These are phyloP conservation scores for Aspergillus olivimuriae DNA, from an alignment of 495 filamentous ascomycete genomes.

Conservation along the genomic window DNA sequence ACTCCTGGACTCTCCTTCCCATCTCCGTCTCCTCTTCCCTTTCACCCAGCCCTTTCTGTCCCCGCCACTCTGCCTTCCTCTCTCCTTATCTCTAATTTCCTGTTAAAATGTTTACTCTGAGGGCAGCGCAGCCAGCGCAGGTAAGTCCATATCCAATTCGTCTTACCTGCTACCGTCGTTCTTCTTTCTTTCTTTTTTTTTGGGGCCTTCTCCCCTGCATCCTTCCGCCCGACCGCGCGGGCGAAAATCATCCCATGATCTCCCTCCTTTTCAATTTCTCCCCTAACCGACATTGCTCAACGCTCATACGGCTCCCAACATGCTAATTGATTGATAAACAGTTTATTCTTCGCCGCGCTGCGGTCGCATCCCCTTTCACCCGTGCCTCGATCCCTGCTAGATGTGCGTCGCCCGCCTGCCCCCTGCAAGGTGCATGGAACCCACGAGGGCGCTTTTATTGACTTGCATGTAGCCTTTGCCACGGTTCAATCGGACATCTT, in stretches of 20 bases:
- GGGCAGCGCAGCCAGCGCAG: conserved; percentile 27
- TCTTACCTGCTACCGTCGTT: conserved; percentile 1
- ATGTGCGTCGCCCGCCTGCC: conserved; percentile 28
- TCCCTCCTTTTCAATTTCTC: too few species aligned
- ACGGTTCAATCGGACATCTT: conserved; percentile 84
- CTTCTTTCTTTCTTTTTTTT: conserved; percentile 6
- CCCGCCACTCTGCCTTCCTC: conserved; percentile 1
- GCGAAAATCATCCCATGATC: too few species aligned
- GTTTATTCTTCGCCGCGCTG: conserved; percentile 39
- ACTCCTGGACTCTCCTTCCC: conserved; percentile 2
- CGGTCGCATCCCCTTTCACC: conserved; percentile 28
- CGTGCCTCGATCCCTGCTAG: conserved; percentile 32
- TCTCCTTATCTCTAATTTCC: conserved; percentile 7
- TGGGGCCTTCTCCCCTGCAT: conserved; percentile 9
- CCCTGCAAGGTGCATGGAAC: too few species aligned
- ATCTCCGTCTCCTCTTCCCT: conserved; percentile 13
- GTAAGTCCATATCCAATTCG: conserved; percentile 14
- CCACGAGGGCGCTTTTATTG: too few species aligned
- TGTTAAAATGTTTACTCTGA: conserved; percentile 23
- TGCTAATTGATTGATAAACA: conserved; percentile 7
- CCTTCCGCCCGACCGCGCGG: conserved; percentile 8
- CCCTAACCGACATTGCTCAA: too few species aligned
- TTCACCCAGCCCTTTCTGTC: conserved; percentile 9
- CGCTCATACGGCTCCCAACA: background rate
- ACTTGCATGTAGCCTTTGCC: conserved; percentile 47